A percentile compares a stretch with the other conserved stretches of the same genome.
Evolutionary conservation across 2,329 filamentous ascomycete genomes (phyloP).

Genomic region (Davidsoniella neocaledoniae): DNA sequence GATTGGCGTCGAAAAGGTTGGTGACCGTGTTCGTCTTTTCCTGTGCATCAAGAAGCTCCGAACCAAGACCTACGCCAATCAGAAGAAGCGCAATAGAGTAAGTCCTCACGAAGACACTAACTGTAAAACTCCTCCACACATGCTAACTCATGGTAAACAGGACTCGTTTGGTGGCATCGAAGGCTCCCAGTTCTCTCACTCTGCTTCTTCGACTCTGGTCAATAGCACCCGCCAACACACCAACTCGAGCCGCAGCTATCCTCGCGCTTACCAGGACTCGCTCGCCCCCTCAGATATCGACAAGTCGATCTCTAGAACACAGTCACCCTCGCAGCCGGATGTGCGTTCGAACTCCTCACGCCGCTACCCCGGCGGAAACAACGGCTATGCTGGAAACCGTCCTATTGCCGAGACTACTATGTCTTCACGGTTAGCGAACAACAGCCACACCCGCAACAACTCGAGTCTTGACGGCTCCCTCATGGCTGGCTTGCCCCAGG

Average conservation of each 20-base stretch:
- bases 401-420: slow-evolving; percentile 39
- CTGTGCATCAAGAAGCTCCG: slow-evolving; percentile 70
- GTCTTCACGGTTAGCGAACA: slow-evolving; percentile 4
- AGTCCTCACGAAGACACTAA: slow-evolving; percentile 17
- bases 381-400: slow-evolving; percentile 30
- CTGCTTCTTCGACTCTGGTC: slow-evolving; percentile 45
- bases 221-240: slow-evolving; percentile 32
- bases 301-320: slow-evolving; percentile 49
- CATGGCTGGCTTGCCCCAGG: slow-evolving; percentile 69
- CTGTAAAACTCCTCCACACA: neutral
- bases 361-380: slow-evolving; percentile 32
- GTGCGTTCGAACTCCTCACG: slow-evolving; percentile 22
- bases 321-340: slow-evolving; percentile 48
- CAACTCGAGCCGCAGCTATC: slow-evolving; percentile 42
- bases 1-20: slow-evolving; percentile 96
- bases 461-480: slow-evolving; percentile 74
- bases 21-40: slow-evolving; percentile 83
- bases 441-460: slow-evolving; percentile 56
- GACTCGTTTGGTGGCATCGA: slow-evolving; percentile 75
- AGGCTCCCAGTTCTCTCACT: slow-evolving; percentile 44
- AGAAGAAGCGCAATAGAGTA: slow-evolving; percentile 76
- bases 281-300: slow-evolving; percentile 21
- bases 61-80: slow-evolving; percentile 58
- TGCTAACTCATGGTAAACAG: slow-evolving; percentile 25
- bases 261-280: slow-evolving; percentile 38